A percentile compares a stretch with the other conserved stretches of the same genome.
phyloP scores from a whole-genome alignment of 1,284 basidiomycete species.

The Apiotrichum veenhuisii region DNA sequence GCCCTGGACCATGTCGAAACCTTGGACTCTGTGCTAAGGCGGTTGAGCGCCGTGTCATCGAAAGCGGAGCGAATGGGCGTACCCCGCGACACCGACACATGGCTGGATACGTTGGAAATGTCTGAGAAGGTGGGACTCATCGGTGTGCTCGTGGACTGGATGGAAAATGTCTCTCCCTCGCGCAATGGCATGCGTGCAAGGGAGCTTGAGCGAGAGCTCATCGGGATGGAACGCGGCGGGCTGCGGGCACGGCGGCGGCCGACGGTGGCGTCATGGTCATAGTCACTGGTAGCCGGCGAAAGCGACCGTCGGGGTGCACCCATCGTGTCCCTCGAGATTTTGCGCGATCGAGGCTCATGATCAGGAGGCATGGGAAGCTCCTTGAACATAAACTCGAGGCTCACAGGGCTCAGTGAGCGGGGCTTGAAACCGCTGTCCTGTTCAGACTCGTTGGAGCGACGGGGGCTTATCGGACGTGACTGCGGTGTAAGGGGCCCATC shows the following conservation, averaged over 20 bases:
- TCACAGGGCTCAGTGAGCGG: background rate
- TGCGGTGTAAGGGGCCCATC: conserved; percentile 4
- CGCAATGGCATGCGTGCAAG: background rate
- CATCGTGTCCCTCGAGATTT: background rate
- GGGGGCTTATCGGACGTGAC: background rate
- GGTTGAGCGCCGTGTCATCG: background rate
- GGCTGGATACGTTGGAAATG: background rate
- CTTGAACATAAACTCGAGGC: conserved; percentile 5
- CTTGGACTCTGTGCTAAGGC: conserved; percentile 1
- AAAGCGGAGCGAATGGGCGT: background rate
- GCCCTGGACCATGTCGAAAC: background rate
- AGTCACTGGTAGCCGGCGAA: background rate
- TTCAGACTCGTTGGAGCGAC: background rate
- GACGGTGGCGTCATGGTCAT: background rate
- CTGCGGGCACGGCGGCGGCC: background rate
- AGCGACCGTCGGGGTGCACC: background rate
- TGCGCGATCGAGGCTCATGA: background rate
- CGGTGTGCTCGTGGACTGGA: background rate
- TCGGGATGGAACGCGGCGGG: background rate
- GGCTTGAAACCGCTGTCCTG: background rate
- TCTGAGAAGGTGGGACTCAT: conserved; percentile 3
- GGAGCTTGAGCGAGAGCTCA: background rate
- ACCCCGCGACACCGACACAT: background rate
- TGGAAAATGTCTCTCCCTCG: background rate
- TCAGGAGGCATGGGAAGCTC: conserved; percentile 1